Percentiles rank a stretch among this genome's conserved stretches.
Evolutionary conservation across 495 filamentous ascomycete genomes (phyloP).

Genomic region (Penicillium roqueforti): DNA sequence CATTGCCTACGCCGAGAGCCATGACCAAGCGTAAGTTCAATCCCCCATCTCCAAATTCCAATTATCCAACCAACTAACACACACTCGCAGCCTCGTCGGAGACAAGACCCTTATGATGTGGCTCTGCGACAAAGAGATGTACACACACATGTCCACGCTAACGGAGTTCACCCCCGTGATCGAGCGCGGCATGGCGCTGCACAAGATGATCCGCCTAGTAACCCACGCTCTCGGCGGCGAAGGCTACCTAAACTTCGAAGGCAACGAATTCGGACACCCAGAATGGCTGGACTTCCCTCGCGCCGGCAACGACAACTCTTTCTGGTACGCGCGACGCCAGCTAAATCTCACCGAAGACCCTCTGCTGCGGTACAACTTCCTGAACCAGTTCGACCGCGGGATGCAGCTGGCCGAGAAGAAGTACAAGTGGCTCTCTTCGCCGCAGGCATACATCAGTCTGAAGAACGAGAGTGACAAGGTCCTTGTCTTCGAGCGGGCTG

Average conservation of each 20-base stretch:
- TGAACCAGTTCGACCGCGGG: conserved; percentile 88
- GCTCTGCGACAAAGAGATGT: conserved; percentile 95
- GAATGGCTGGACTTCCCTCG: conserved; percentile 99
- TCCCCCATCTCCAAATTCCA: background rate
- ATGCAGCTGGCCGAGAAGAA: conserved; percentile 86
- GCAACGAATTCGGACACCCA: conserved; percentile 97
- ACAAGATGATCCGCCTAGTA: conserved; percentile 95
- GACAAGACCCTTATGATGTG: conserved; percentile 97
- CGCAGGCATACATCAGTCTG: conserved; percentile 85
- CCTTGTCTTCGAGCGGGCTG: conserved; percentile 90
- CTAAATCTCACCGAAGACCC: conserved; percentile 87
- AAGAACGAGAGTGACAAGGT: conserved; percentile 96
- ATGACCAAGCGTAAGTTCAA: conserved; percentile 91
- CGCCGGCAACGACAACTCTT: conserved; percentile 89
- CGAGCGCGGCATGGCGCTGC: conserved; percentile 82
- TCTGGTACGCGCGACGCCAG: conserved; percentile 94
- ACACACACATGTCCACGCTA: conserved; percentile 92
- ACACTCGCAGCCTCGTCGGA: conserved; percentile 69
- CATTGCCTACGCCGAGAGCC: conserved; percentile 94
- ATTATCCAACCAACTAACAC: conserved; percentile 26
- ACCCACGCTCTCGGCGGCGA: conserved; percentile 95
- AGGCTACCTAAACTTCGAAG: conserved; percentile 97
- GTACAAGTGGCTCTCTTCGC: conserved; percentile 86
- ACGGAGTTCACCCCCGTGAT: conserved; percentile 84
- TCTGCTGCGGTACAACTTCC: conserved; percentile 81